Evolutionary conservation across 2,329 filamentous ascomycete genomes (phyloP).

Genomic region (Aspergillus sp.): DNA sequence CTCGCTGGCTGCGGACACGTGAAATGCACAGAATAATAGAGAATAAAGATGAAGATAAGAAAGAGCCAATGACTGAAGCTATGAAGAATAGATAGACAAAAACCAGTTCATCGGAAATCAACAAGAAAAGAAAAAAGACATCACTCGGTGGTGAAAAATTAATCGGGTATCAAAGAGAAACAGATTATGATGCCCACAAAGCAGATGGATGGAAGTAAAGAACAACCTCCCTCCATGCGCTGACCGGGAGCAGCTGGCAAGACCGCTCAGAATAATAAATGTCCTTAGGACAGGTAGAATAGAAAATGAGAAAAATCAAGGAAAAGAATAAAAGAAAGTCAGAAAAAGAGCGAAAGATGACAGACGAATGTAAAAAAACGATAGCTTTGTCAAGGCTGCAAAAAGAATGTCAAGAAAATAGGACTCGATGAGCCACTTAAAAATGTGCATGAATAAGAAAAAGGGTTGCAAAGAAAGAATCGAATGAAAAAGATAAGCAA

Average conservation of each 20-base stretch:
- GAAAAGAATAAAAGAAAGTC: slow-evolving; percentile 8
- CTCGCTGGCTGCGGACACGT: too few relatives aligned
- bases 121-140: slow-evolving; percentile 4
- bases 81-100: slow-evolving; percentile 3
- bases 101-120: background rate
- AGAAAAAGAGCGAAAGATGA: slow-evolving; percentile 3
- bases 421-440: too few relatives aligned
- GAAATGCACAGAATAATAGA: slow-evolving; percentile 3
- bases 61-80: slow-evolving; percentile 1
- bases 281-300: background rate
- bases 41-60: slow-evolving; percentile 5
- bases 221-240: background rate
- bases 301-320: slow-evolving; percentile 7
- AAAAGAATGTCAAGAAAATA: too few relatives aligned
- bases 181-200: slow-evolving; percentile 13
- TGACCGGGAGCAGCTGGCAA: slow-evolving; percentile 6
- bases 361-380: background rate
- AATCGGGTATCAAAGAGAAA: slow-evolving; percentile 20
- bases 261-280: slow-evolving; percentile 10
- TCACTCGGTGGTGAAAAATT: slow-evolving; percentile 20
- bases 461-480: too few relatives aligned
- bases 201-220: slow-evolving; percentile 1
- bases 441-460: too few relatives aligned
- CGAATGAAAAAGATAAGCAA: too few relatives aligned
- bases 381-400: background rate